Evolutionary conservation across 257 asterid species (phyloP).

Genomic region (Fraxinus anomala): DNA sequence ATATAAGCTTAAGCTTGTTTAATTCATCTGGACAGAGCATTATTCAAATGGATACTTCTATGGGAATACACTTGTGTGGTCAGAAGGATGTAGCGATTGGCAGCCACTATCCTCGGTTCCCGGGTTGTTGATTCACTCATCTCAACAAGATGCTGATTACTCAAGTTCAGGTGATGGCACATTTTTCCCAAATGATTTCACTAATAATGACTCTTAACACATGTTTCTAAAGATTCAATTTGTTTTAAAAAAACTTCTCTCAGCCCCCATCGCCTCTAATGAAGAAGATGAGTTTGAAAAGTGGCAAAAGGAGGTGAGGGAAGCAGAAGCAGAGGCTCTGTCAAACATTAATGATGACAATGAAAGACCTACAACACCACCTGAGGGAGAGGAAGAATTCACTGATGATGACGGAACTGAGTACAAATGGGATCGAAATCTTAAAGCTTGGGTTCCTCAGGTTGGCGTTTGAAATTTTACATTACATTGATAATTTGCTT

Average conservation of each 20-base stretch:
- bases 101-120: slow-evolving; percentile 65
- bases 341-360: slow-evolving; percentile 46
- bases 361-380: slow-evolving; percentile 89
- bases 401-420: slow-evolving; percentile 94
- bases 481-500: slow-evolving; percentile 14
- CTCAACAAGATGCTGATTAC: slow-evolving; percentile 35
- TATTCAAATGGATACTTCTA: slow-evolving; percentile 72
- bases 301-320: slow-evolving; percentile 82
- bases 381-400: slow-evolving; percentile 93
- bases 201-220: slow-evolving; percentile 8
- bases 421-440: slow-evolving; percentile 85
- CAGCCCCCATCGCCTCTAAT: slow-evolving; percentile 50
- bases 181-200: background rate
- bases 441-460: slow-evolving; percentile 95
- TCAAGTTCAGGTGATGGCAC: slow-evolving; percentile 46
- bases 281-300: slow-evolving; percentile 89
- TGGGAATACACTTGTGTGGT: slow-evolving; percentile 75
- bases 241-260: slow-evolving; percentile 9
- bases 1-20: slow-evolving; percentile 46
- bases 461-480: slow-evolving; percentile 39
- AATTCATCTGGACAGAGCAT: slow-evolving; percentile 70
- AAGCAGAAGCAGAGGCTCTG: slow-evolving; percentile 65
- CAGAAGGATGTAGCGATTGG: slow-evolving; percentile 84
- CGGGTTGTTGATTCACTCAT: slow-evolving; percentile 43
- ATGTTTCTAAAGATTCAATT: slow-evolving; percentile 10